Percentiles rank a stretch among this genome's conserved stretches.
Evolutionary conservation across 345 rosid species (phyloP).

Genomic region (Aquilaria yunnanensis): DNA sequence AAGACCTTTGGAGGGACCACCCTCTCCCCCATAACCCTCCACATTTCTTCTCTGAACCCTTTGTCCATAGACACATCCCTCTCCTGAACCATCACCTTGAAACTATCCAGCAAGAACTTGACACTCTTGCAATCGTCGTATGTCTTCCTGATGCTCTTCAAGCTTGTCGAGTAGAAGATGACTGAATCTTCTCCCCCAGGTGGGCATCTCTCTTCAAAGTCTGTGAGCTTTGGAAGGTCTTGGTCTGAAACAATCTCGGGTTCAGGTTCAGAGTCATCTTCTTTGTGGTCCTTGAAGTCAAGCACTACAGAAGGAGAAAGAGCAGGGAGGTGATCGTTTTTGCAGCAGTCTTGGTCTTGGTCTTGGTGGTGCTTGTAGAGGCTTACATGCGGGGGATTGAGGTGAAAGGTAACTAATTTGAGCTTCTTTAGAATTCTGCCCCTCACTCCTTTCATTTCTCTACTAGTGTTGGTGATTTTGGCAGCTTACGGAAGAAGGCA

Average conservation of each 20-base stretch:
- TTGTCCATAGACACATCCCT: slow-evolving; percentile 77
- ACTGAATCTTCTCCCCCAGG: slow-evolving; percentile 65
- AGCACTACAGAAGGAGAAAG: not conserved
- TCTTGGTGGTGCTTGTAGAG: slow-evolving; percentile 5
- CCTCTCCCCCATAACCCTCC: slow-evolving; percentile 49
- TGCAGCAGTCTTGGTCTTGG: slow-evolving; percentile 20
- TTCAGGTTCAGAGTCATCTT: slow-evolving; percentile 18
- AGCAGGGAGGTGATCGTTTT: slow-evolving; percentile 10
- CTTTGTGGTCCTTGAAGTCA: slow-evolving; percentile 16
- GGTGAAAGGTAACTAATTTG: slow-evolving; percentile 40
- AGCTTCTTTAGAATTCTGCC: slow-evolving; percentile 62
- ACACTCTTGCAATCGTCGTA: slow-evolving; percentile 66
- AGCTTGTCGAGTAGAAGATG: slow-evolving; percentile 70
- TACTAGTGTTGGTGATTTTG: too few species aligned
- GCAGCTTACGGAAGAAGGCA: too few species aligned
- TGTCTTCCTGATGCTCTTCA: slow-evolving; percentile 77
- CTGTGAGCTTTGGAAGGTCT: slow-evolving; percentile 19
- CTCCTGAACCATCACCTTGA: slow-evolving; percentile 43
- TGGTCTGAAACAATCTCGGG: slow-evolving; percentile 5
- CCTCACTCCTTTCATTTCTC: slow-evolving; percentile 54
- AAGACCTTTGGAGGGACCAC: slow-evolving; percentile 76
- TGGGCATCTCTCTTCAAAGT: slow-evolving; percentile 51
- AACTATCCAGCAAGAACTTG: slow-evolving; percentile 56
- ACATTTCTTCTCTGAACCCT: slow-evolving; percentile 73
- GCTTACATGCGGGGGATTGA: slow-evolving; percentile 17